These are phyloP conservation scores for Hymenoscyphus fructigenus DNA, from an alignment of 2,329 filamentous ascomycete genomes.

Conservation along the genomic window DNA sequence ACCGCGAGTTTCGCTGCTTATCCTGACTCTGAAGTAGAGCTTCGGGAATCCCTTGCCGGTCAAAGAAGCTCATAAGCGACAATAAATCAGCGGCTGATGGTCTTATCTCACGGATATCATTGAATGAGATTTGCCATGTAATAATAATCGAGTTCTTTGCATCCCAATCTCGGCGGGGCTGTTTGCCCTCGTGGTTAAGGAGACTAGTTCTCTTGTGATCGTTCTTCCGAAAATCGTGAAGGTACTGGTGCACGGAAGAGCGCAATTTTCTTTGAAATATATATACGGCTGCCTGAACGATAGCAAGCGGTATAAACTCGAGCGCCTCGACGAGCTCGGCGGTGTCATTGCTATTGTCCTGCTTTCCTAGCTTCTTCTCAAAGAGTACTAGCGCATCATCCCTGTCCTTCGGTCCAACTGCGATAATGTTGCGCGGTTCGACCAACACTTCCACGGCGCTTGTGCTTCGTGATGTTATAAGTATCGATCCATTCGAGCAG, in stretches of 20 bases:
- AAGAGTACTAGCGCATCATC: conserved; percentile 35
- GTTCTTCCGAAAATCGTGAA: conserved; percentile 39
- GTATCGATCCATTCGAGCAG: conserved; percentile 25
- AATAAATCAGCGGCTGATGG: conserved; percentile 43
- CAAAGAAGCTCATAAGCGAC: conserved; percentile 48
- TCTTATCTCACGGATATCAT: conserved; percentile 37
- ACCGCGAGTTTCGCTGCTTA: conserved; percentile 13
- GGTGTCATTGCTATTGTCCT: conserved; percentile 7
- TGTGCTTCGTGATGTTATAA: conserved; percentile 31
- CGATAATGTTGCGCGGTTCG: conserved; percentile 27
- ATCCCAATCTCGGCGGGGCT: conserved; percentile 39
- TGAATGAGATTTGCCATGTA: conserved; percentile 41
- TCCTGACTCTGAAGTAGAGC: conserved; percentile 30
- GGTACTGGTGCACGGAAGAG: conserved; percentile 40
- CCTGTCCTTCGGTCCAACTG: conserved; percentile 33
- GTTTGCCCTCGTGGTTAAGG: conserved; percentile 33
- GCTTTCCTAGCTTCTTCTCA: conserved; percentile 30
- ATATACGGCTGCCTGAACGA: conserved; percentile 34
- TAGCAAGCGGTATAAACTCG: conserved; percentile 35
- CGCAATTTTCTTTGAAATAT: conserved; percentile 31
- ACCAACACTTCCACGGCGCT: conserved; percentile 24
- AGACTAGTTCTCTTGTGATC: conserved; percentile 34
- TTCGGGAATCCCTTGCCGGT: conserved; percentile 43
- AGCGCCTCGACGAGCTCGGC: conserved; percentile 25
- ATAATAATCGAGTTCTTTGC: conserved; percentile 39